Evolutionary conservation across 2,329 filamentous ascomycete species (phyloP).

Genomic region (Fusarium austroafricanum): DNA sequence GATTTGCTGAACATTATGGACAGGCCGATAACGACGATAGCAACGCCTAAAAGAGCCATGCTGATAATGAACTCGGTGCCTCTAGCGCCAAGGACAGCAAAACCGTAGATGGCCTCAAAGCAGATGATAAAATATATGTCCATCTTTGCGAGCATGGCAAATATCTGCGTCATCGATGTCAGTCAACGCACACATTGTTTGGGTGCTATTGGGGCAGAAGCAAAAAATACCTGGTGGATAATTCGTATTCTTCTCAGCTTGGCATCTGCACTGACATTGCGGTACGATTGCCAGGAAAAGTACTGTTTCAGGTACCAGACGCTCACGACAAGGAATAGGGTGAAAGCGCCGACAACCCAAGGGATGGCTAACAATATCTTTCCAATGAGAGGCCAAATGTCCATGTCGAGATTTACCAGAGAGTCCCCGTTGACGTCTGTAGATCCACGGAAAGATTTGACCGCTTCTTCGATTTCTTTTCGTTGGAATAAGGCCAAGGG

Average conservation of each 20-base stretch:
- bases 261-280: constrained; percentile 5
- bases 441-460: background rate
- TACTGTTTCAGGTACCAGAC: constrained; percentile 14
- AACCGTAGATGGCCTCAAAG: background rate
- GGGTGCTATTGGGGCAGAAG: background rate
- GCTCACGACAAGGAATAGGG: background rate
- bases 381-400: background rate
- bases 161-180: background rate
- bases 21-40: background rate
- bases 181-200: background rate
- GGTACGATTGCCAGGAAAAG: constrained; percentile 21
- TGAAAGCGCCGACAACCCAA: background rate
- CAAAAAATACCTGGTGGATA: background rate
- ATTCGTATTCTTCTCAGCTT: constrained; percentile 14
- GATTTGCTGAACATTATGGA: constrained; percentile 7
- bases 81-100: background rate
- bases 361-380: background rate
- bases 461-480: background rate
- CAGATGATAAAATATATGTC: constrained; percentile 6
- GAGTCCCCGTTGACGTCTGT: background rate
- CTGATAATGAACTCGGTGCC: background rate
- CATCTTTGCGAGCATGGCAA: constrained; percentile 12
- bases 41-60: background rate
- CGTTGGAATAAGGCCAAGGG: constrained; percentile 5
- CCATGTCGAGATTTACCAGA: background rate